Conservation (phyloP, 768 basidiomycete species). For the Tricholoma saponaceum region DNA sequence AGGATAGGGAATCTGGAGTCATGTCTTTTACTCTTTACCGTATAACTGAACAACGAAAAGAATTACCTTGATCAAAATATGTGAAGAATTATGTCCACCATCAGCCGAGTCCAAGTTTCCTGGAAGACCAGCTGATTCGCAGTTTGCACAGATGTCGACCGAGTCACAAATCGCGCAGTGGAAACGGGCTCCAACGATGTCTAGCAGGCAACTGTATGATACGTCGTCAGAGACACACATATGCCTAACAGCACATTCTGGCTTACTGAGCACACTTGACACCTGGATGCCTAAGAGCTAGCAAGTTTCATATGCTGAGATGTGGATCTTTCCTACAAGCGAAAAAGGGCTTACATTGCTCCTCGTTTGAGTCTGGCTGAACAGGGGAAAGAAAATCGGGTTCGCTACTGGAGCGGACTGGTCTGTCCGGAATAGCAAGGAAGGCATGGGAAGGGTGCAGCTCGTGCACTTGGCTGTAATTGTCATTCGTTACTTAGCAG, state of each 20-base stretch:
- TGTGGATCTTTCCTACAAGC: not conserved
- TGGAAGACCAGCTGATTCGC: slow-evolving; percentile 82
- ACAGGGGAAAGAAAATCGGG: slow-evolving; percentile 29
- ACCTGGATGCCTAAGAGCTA: slow-evolving; percentile 75
- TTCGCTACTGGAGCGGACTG: slow-evolving; percentile 34
- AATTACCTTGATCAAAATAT: slow-evolving; percentile 89
- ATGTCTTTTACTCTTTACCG: slow-evolving; percentile 4
- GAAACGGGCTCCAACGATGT: slow-evolving; percentile 89
- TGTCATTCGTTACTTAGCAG: slow-evolving; percentile 2
- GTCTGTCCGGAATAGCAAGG: slow-evolving; percentile 70
- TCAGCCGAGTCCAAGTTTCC: slow-evolving; percentile 77
- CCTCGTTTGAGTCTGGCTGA: slow-evolving; percentile 43
- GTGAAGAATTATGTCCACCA: slow-evolving; percentile 77
- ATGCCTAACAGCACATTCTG: not conserved
- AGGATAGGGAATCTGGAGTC: slow-evolving; percentile 81
- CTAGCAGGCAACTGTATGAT: slow-evolving; percentile 67
- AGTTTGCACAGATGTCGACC: slow-evolving; percentile 83
- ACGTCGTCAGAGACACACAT: slow-evolving; percentile 1
- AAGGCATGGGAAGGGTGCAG: slow-evolving; percentile 90
- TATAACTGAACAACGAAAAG: not conserved
- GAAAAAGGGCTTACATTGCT: slow-evolving; percentile 49
- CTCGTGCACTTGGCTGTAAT: slow-evolving; percentile 77
- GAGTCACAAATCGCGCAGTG: slow-evolving; percentile 88
- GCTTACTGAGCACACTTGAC: slow-evolving; percentile 87
- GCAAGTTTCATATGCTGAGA: not conserved